Evolutionary conservation across 306 rosid species (phyloP).

Genomic region (Cucumis melo): DNA sequence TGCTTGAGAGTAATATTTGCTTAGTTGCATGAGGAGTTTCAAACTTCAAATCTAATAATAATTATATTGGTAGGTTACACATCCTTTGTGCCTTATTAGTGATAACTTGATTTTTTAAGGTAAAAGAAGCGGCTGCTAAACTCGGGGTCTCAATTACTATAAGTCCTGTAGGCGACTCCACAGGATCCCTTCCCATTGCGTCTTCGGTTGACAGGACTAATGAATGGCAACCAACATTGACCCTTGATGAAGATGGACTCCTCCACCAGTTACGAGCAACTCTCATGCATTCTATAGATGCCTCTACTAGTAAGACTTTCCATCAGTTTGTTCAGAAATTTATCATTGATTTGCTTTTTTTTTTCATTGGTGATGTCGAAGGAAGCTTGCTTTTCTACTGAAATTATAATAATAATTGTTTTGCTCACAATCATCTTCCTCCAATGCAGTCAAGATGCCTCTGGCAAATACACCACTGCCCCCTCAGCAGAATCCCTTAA

Average conservation of each 20-base stretch:
- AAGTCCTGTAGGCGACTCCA: slow-evolving; percentile 50
- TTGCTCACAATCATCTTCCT: slow-evolving; percentile 10
- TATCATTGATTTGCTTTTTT: neutral
- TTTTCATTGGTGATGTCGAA: neutral
- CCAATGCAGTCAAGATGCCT: slow-evolving; percentile 42
- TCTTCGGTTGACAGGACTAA: slow-evolving; percentile 50
- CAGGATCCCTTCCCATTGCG: slow-evolving; percentile 35
- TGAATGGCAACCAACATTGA: slow-evolving; percentile 70
- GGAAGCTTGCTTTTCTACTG: neutral
- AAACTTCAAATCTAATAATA: neutral
- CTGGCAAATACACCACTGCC: slow-evolving; percentile 37
- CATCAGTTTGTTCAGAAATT: slow-evolving; percentile 4
- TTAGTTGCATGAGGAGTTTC: neutral
- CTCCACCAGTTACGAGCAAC: slow-evolving; percentile 70
- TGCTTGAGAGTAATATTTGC: neutral
- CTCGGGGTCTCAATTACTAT: slow-evolving; percentile 66
- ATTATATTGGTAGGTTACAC: neutral
- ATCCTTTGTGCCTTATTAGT: neutral
- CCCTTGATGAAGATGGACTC: slow-evolving; percentile 77
- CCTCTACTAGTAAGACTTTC: slow-evolving; percentile 45
- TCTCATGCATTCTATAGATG: slow-evolving; percentile 67
- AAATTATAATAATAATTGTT: neutral
- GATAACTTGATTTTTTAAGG: slow-evolving; percentile 25
- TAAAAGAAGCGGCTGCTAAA: slow-evolving; percentile 66
- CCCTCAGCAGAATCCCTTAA: slow-evolving; percentile 49